Evolutionary conservation across 1,284 basidiomycete genomes (phyloP).

Genomic region (Hortiboletus rubellus): DNA sequence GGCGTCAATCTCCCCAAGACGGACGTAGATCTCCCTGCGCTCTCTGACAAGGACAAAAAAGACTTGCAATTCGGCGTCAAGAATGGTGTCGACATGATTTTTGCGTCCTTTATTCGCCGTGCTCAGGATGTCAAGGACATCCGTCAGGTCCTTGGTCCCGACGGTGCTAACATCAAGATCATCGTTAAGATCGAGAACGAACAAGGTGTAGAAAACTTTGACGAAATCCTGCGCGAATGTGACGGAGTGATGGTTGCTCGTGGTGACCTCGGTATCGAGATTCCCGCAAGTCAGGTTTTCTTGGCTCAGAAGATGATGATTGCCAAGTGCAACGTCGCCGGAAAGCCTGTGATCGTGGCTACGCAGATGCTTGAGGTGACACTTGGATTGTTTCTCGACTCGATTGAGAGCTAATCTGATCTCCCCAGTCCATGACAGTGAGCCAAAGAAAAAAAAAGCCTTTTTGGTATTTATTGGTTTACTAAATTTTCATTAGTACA

Average conservation of each 20-base stretch:
- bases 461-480: neutral
- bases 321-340: slow-evolving; percentile 94
- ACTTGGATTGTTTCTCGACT: slow-evolving; percentile 7
- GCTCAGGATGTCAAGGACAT: slow-evolving; percentile 93
- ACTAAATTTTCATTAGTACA: slow-evolving; percentile 61
- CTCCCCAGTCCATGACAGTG: slow-evolving; percentile 85
- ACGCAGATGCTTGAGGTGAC: slow-evolving; percentile 98
- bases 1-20: slow-evolving; percentile 99
- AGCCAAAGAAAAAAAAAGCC: slow-evolving; percentile 24
- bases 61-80: slow-evolving; percentile 95
- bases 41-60: slow-evolving; percentile 97
- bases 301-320: slow-evolving; percentile 99
- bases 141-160: slow-evolving; percentile 85
- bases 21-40: slow-evolving; percentile 94
- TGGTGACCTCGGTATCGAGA: slow-evolving; percentile 97
- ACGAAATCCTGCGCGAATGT: slow-evolving; percentile 90
- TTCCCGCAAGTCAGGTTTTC: slow-evolving; percentile 97
- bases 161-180: slow-evolving; percentile 93
- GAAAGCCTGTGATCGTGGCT: slow-evolving; percentile 98
- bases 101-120: slow-evolving; percentile 95
- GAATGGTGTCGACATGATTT: slow-evolving; percentile 98
- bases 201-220: slow-evolving; percentile 96
- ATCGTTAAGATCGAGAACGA: slow-evolving; percentile 99
- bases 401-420: slow-evolving; percentile 13
- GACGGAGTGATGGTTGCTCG: slow-evolving; percentile 99